Conservation (phyloP, 768 basidiomycete species). For the Auricularia cornea region DNA sequence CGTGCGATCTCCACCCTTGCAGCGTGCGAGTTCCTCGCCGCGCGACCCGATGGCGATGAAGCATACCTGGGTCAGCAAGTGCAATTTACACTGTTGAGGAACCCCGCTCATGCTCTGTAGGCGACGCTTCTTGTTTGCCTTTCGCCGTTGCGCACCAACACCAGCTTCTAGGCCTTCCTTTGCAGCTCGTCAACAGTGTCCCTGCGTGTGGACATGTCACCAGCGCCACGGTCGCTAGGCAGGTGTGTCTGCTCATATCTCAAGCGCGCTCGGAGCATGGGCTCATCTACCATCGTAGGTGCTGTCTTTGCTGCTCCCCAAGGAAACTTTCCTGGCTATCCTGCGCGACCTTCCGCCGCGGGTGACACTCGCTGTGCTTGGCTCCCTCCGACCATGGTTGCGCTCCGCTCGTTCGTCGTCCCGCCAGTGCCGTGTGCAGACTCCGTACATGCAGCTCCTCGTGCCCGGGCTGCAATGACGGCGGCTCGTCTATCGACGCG, state of each 20-base stretch:
- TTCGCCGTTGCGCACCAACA: conserved; percentile 85
- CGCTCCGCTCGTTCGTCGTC: conserved; percentile 58
- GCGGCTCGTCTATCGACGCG: too few relatives aligned
- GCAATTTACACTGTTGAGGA: conserved; percentile 5
- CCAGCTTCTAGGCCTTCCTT: conserved; percentile 76
- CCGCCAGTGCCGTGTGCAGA: conserved; percentile 69
- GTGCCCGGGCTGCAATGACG: too few relatives aligned
- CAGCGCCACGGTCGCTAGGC: conserved; percentile 58
- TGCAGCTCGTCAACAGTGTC: conserved; percentile 73
- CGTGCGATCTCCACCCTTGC: conserved; percentile 66
- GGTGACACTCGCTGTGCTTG: conserved; percentile 55
- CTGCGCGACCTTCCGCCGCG: conserved; percentile 65
- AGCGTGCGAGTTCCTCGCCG: conserved; percentile 81
- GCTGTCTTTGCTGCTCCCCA: conserved; percentile 70
- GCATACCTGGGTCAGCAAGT: conserved; percentile 61
- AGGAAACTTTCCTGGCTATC: conserved; percentile 77
- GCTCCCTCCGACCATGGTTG: conserved; percentile 77
- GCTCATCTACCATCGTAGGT: conserved; percentile 37
- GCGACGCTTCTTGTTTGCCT: conserved; percentile 80
- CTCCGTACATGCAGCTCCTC: conserved; percentile 43
- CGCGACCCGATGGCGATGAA: conserved; percentile 75
- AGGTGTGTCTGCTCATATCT: conserved; percentile 44
- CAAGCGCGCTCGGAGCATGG: neutral
- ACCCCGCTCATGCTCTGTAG: conserved; percentile 40
- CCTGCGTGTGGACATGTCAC: conserved; percentile 67